A percentile compares a stretch with the other conserved stretches of the same genome.
phyloP scores from a whole-genome alignment of 2,329 filamentous ascomycete genomes.

The Polychaeton citri region DNA sequence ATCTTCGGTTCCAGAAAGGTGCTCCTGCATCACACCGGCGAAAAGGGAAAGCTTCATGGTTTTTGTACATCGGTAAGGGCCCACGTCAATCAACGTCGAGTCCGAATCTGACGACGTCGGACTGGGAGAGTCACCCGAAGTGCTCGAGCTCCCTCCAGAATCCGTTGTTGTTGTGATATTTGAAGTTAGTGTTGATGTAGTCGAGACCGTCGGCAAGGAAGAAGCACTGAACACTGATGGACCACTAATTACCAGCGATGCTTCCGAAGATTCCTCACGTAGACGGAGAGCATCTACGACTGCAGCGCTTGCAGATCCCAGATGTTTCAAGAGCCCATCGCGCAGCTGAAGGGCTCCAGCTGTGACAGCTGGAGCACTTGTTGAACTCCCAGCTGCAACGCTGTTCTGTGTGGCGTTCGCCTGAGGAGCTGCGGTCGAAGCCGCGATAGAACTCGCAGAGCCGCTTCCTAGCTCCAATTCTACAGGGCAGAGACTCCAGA shows the following conservation, averaged over 20 bases:
- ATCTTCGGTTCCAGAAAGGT: conserved; percentile 39
- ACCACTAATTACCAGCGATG: background rate
- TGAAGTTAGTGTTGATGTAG: background rate
- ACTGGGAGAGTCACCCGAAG: conserved; percentile 1
- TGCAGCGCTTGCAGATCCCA: background rate
- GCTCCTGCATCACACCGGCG: conserved; percentile 37
- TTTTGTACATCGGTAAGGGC: conserved; percentile 41
- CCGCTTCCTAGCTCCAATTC: conserved; percentile 20
- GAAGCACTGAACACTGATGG: background rate
- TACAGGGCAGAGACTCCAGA: conserved; percentile 51
- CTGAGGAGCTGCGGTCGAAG: background rate
- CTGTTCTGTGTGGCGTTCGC: conserved; percentile 2
- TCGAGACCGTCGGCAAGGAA: background rate
- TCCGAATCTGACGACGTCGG: conserved; percentile 1
- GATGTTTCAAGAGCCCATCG: background rate
- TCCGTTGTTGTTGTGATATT: background rate
- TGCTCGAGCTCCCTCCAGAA: background rate
- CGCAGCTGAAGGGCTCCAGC: conserved; percentile 1
- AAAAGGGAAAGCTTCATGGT: conserved; percentile 39
- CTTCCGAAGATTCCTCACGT: background rate
- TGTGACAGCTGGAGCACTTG: conserved; percentile 3
- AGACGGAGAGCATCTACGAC: background rate
- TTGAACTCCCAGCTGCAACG: background rate
- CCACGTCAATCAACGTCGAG: conserved; percentile 27
- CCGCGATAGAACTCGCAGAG: background rate